Conservation (phyloP, 2,329 filamentous ascomycete species). For the Thermomyces lanuginosus region DNA sequence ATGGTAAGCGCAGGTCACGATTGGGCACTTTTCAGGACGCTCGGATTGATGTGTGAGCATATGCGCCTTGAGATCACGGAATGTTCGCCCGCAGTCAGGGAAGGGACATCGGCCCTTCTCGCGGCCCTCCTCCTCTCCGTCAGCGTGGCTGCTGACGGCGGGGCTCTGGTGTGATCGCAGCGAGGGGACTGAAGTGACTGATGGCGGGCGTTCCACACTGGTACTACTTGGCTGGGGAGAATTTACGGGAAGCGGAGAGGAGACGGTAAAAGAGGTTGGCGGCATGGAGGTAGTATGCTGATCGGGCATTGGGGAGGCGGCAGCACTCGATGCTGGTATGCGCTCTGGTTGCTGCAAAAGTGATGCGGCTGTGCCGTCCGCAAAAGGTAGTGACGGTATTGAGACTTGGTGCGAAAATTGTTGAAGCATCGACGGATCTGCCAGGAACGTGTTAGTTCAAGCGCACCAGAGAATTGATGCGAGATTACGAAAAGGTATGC, state of each 20-base stretch:
- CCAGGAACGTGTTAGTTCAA: no score
- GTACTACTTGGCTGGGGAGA: constrained; percentile 39
- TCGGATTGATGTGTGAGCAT: constrained; percentile 89
- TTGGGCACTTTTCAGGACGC: constrained; percentile 86
- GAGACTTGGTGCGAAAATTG: no score
- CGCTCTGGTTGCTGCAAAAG: no score
- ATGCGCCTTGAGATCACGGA: constrained; percentile 86
- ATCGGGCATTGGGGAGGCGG: no score
- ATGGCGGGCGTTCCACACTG: constrained; percentile 45
- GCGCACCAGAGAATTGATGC: no score
- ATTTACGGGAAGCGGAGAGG: constrained; percentile 32
- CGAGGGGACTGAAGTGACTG: constrained; percentile 55
- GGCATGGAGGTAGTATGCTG: no score
- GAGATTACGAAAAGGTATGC: neutral
- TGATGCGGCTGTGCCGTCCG: no score
- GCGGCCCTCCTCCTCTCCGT: constrained; percentile 43
- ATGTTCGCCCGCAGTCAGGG: constrained; percentile 66
- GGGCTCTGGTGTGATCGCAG: constrained; percentile 44
- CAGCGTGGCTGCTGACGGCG: constrained; percentile 43
- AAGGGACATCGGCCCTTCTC: constrained; percentile 60
- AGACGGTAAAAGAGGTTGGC: constrained; percentile 1
- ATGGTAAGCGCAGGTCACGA: constrained; percentile 81
- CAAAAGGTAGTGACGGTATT: no score
- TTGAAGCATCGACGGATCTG: constrained; percentile 6
- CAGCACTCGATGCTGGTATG: no score